Evolutionary conservation across 2,329 filamentous ascomycete species (phyloP).

Genomic region (Bisporella sp.): DNA sequence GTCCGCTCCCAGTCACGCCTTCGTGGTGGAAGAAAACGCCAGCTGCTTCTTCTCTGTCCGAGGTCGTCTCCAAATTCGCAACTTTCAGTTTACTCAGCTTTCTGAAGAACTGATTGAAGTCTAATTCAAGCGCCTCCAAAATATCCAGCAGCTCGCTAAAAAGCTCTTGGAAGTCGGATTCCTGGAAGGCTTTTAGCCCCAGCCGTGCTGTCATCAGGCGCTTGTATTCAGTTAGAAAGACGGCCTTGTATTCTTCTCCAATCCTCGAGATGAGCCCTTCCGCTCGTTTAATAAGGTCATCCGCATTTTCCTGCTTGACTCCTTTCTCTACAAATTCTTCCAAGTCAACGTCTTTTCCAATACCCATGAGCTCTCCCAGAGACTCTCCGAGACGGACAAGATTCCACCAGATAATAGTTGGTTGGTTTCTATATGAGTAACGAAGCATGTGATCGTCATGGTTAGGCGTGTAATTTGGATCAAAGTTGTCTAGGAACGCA

Average conservation of each 20-base stretch:
- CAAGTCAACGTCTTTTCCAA: conserved; percentile 65
- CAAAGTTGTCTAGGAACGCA: conserved; percentile 95
- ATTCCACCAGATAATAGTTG: conserved; percentile 98
- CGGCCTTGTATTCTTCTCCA: conserved; percentile 81
- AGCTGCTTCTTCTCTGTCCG: conserved; percentile 57
- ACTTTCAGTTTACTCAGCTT: conserved; percentile 60
- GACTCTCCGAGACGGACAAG: conserved; percentile 83
- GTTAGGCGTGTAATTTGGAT: conserved; percentile 90
- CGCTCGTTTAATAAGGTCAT: conserved; percentile 68
- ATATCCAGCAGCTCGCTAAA: conserved; percentile 79
- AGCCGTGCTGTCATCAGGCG: conserved; percentile 73
- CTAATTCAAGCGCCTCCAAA: conserved; percentile 74
- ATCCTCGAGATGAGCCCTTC: conserved; percentile 75
- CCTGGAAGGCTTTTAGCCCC: conserved; percentile 63
- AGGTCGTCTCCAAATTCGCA: conserved; percentile 55
- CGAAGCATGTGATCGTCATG: conserved; percentile 85
- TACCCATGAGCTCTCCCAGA: conserved; percentile 80
- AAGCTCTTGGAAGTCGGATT: conserved; percentile 70
- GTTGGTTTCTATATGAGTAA: conserved; percentile 91
- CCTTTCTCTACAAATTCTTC: conserved; percentile 65
- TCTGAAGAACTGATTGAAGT: conserved; percentile 94
- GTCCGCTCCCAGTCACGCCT: conserved; percentile 49
- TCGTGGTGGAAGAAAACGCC: conserved; percentile 75
- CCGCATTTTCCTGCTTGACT: conserved; percentile 59
- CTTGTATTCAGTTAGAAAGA: conserved; percentile 88